Conservation (phyloP, 768 basidiomycete genomes). For the Galerina sulciceps region DNA sequence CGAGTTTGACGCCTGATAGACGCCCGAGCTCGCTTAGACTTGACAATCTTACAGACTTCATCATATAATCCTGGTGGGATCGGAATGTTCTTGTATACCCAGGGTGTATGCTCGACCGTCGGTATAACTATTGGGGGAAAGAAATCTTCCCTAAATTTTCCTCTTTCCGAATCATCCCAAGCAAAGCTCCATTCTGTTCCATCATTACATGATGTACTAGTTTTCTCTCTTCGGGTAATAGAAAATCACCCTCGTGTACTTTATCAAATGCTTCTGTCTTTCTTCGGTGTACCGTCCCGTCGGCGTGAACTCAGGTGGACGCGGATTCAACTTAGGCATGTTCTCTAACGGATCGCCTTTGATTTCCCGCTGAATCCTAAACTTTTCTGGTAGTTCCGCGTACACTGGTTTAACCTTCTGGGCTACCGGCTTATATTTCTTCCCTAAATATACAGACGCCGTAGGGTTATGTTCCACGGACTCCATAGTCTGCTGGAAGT, state of each 20-base stretch:
- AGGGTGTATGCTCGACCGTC: slow-evolving; percentile 10
- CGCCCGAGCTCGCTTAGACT: slow-evolving; percentile 35
- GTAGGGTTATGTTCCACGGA: not conserved
- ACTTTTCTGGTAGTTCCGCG: slow-evolving; percentile 23
- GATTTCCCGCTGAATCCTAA: slow-evolving; percentile 28
- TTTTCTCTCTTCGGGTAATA: slow-evolving; percentile 21
- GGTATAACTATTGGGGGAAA: slow-evolving; percentile 27
- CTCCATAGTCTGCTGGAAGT: not conserved
- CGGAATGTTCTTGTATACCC: slow-evolving; percentile 13
- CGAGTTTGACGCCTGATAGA: slow-evolving; percentile 31
- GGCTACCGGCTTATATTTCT: slow-evolving; percentile 36
- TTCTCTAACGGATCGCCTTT: slow-evolving; percentile 27
- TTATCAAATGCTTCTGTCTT: slow-evolving; percentile 21
- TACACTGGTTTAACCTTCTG: slow-evolving; percentile 28
- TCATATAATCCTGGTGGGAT: slow-evolving; percentile 16
- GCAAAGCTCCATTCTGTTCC: slow-evolving; percentile 23
- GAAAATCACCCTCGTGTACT: slow-evolving; percentile 19
- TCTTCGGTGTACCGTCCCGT: slow-evolving; percentile 25
- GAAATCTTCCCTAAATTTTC: slow-evolving; percentile 35
- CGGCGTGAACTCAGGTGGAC: slow-evolving; percentile 23
- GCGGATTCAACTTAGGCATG: slow-evolving; percentile 20
- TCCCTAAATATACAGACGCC: not conserved
- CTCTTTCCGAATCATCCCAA: slow-evolving; percentile 36
- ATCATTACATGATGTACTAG: slow-evolving; percentile 37
- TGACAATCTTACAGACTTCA: slow-evolving; percentile 2